Base-by-base conservation (phyloP, 1,284 basidiomycete species). In the Sphagnurus paluster region DNA sequence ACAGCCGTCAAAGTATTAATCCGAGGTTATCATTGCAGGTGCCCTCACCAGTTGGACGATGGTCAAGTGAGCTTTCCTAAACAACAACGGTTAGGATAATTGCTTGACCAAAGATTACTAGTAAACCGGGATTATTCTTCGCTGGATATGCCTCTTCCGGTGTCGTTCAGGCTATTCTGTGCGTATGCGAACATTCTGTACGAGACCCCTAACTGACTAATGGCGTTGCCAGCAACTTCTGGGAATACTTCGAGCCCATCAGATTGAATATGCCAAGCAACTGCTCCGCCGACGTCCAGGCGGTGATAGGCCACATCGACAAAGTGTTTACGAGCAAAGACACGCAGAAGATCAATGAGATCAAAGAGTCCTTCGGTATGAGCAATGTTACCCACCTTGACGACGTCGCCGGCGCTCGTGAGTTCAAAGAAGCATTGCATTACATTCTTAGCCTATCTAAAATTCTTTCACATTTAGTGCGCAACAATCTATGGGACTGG, bases 161-260 rank as follows among this genome's bases (percentile, higher is more conserved):
- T 5, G 84, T 87, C 14, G 86, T 88, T 1, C 71, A 89, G 63
- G 79, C 82, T 3, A 84, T 83, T 49, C 62, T 74, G 79, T 82
- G 51, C 40, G 74, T 62, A 24, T 28, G 19, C 9, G n/a, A n/a
- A n/a, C 28, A 39, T 21, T 34, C 30, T 20, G 4, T n/a, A 16
- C 17, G 8, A 21, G 30, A 38, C 11, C 13, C 11, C 38, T 26
- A 17, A 29, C 25, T 3, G 13, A 35, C n/a, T 30, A 17, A 26
- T 28, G 2, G 9, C 5, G 17, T 23, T 24, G 14, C 4, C 37
- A 83, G 81, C 2, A 70, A 86, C 56, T 87, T 77, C 59, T 87
- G 84, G 77, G 70, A 69, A 44, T 89, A 87, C 60, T 87, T 85
- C 63, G 82, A 84, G 52, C 84, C 84, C 13, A 77, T 86, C 50